Evolutionary conservation across 2,329 filamentous ascomycete species (phyloP).

Genomic region (Biscogniauxia mediterranea): DNA sequence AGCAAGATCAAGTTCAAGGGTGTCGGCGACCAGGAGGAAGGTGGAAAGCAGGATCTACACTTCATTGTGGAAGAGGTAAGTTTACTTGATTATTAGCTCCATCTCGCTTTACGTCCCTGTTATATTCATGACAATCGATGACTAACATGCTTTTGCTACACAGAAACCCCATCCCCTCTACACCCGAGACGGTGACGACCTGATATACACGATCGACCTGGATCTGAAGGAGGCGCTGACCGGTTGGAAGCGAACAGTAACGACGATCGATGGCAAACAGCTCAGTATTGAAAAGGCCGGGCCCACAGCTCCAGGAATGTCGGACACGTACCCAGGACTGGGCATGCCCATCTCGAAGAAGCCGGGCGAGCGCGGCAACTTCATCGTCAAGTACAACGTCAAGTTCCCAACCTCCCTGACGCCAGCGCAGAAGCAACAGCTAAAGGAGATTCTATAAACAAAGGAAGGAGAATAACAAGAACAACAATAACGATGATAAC

Average conservation of each 20-base stretch:
- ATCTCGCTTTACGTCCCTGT: neutral
- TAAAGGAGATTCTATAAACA: constrained; percentile 72
- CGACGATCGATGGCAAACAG: constrained; percentile 89
- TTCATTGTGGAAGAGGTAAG: constrained; percentile 92
- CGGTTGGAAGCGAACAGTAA: constrained; percentile 88
- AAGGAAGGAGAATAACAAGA: neutral
- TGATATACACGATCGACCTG: constrained; percentile 75
- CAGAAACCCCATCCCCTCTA: constrained; percentile 82
- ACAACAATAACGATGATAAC: neutral
- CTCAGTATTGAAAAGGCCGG: constrained; percentile 76
- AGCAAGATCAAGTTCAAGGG: constrained; percentile 98
- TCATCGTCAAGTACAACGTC: constrained; percentile 87
- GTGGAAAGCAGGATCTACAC: constrained; percentile 90
- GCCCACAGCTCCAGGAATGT: constrained; percentile 80
- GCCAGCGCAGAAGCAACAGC: constrained; percentile 70
- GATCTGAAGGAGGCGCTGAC: constrained; percentile 91
- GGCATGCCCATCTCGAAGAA: constrained; percentile 97
- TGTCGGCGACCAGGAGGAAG: constrained; percentile 97
- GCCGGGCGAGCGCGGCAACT: constrained; percentile 78
- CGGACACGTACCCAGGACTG: constrained; percentile 77
- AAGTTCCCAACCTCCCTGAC: constrained; percentile 84
- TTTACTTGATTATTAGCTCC: neutral
- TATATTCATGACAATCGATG: neutral
- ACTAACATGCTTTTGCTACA: constrained; percentile 46
- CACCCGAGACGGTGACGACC: constrained; percentile 83